Evolutionary conservation across 2,329 filamentous ascomycete genomes (phyloP), one percentile per base, ranked within the genome.

Genomic region (Biscogniauxia sp.): DNA sequence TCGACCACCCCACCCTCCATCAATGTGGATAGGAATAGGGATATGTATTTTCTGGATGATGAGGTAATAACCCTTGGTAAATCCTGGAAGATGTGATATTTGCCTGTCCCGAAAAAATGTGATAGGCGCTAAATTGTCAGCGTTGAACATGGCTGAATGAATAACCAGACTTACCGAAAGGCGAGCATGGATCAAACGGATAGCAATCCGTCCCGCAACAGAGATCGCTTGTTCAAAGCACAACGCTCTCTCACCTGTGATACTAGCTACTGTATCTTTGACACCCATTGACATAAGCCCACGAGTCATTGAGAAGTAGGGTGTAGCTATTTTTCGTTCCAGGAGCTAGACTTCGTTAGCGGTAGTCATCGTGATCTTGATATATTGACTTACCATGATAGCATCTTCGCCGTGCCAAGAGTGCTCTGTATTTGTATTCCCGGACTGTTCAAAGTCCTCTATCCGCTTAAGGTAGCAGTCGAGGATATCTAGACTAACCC

Each of bases 11-110:
- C 75, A 54, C 79, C 73, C 58, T 80, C 78, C 20, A 86, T 70
- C 8, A 88, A 71, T 0, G 76, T 78, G 2, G 78, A 74, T 23
- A 86, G 69, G 65, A 87, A 87, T 7, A 87, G 74, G 0, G 80
- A 73, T 17, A 84, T 65, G 57, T 79, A 80, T 59, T 68, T 76
- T n/a, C 82, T 77, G 55, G 80, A 77, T 3, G 74, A 64, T 1
- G 78, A 72, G 17, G 68, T 69, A 17, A 83, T 69, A 11, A 75
- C 74, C 11, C 75, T 76, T 0, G 78, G 77, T 8, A 72, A 52
- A 3, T 74, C 74, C 15, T 78, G 75, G 58, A 86, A 87, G 1
- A 87, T 68, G 41, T 78, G 76, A 61, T 84, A 83, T 57, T 79
- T 80, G 41, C 80, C 77, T 17, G 69, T 57, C 32, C 75, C 75